phyloP scores from a whole-genome alignment of 2,329 filamentous ascomycete genomes.

The Diaporthe longicolla region DNA sequence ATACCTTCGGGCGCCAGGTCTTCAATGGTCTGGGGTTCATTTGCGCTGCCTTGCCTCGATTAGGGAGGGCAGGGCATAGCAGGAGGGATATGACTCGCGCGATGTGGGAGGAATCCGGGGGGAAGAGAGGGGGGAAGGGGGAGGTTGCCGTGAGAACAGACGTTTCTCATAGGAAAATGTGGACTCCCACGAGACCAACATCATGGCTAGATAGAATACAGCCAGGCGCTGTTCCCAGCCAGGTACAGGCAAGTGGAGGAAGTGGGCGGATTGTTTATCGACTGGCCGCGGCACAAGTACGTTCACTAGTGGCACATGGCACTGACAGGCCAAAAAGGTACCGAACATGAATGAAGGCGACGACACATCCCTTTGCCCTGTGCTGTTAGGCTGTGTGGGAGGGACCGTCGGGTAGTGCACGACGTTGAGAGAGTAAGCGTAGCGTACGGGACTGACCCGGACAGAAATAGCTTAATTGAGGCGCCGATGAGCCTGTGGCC shows the following conservation, averaged over 20 bases:
- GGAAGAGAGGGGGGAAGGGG: neutral
- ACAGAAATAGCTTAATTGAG: slow-evolving; percentile 34
- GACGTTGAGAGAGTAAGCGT: slow-evolving; percentile 27
- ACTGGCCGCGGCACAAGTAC: slow-evolving; percentile 20
- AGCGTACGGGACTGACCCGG: slow-evolving; percentile 24
- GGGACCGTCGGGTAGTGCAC: slow-evolving; percentile 35
- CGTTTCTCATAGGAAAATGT: neutral
- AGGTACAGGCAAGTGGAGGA: slow-evolving; percentile 2
- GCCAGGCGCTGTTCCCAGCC: slow-evolving; percentile 28
- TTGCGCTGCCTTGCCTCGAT: slow-evolving; percentile 19
- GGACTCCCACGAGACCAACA: neutral
- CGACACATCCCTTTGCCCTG: neutral
- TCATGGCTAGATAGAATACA: slow-evolving; percentile 14
- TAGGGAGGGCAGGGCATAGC: neutral
- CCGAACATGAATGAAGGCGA: slow-evolving; percentile 28
- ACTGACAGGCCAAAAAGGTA: slow-evolving; percentile 33
- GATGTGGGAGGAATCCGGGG: neutral
- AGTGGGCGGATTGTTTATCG: slow-evolving; percentile 20
- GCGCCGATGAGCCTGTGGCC: slow-evolving; percentile 17
- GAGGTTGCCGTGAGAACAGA: neutral
- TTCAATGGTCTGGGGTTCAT: slow-evolving; percentile 26
- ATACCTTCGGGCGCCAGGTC: slow-evolving; percentile 7
- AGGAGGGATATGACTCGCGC: neutral
- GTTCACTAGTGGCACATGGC: slow-evolving; percentile 19
- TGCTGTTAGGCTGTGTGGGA: neutral